phyloP scores from a whole-genome alignment of 106 monocot species.

The Ottelia alismoides region DNA sequence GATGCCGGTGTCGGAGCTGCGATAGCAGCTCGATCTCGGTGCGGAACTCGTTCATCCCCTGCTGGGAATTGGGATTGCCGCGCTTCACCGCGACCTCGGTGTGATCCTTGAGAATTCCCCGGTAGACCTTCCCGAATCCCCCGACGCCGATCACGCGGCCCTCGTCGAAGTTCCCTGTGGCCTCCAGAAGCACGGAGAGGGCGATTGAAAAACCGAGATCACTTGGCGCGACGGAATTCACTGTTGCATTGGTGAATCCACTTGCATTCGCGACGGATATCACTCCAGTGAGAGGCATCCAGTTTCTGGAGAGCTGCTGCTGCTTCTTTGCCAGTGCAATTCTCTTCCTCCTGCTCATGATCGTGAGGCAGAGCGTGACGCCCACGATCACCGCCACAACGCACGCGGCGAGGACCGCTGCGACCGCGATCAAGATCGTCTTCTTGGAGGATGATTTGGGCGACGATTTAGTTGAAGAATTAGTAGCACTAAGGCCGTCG shows the following conservation, averaged over 20 bases:
- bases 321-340: background rate
- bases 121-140: conserved; percentile 60
- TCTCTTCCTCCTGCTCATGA: conserved; percentile 11
- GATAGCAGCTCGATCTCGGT: conserved; percentile 53
- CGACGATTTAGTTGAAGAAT: too few species aligned
- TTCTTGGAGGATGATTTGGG: too few species aligned
- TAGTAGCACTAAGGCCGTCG: conserved; percentile 37
- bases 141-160: conserved; percentile 37
- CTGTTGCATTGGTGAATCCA: conserved; percentile 24
- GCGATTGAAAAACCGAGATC: conserved; percentile 25
- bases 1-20: conserved; percentile 38
- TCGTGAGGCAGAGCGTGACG: too few species aligned
- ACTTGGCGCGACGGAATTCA: background rate
- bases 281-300: conserved; percentile 35
- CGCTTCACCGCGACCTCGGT: conserved; percentile 42
- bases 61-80: conserved; percentile 47
- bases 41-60: conserved; percentile 46
- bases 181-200: conserved; percentile 27
- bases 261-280: conserved; percentile 29
- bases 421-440: too few species aligned
- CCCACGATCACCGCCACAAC: too few species aligned
- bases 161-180: conserved; percentile 46
- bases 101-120: conserved; percentile 32
- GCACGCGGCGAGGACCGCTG: too few species aligned
- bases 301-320: conserved; percentile 18